Evolutionary conservation across 202 grass and related monocot genomes (phyloP).

Genomic region (Musa balbisiana): DNA sequence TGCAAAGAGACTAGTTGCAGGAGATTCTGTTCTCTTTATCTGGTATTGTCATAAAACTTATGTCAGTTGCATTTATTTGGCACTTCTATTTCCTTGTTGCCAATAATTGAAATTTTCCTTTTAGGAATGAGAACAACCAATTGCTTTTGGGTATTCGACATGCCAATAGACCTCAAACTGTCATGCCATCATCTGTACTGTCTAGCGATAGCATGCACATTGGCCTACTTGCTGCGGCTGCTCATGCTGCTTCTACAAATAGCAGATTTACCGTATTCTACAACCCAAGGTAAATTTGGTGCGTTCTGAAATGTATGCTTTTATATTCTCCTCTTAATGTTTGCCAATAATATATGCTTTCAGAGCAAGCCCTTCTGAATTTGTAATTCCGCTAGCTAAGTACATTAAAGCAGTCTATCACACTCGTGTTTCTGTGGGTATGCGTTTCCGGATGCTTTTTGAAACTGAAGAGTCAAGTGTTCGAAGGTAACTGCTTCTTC

Average conservation of each 20-base stretch:
- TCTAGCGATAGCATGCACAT: slow-evolving; percentile 24
- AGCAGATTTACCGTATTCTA: slow-evolving; percentile 21
- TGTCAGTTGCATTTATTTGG: background rate
- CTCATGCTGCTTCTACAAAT: slow-evolving; percentile 20
- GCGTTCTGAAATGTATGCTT: background rate
- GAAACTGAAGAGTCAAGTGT: slow-evolving; percentile 24
- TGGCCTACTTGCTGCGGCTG: slow-evolving; percentile 21
- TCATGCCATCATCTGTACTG: slow-evolving; percentile 21
- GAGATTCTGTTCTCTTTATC: slow-evolving; percentile 12
- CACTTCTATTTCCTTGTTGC: background rate
- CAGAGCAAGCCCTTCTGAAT: slow-evolving; percentile 24
- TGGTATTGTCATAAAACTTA: slow-evolving; percentile 4
- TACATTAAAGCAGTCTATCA: slow-evolving; percentile 23
- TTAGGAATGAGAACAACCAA: slow-evolving; percentile 23
- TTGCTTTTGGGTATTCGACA: slow-evolving; percentile 20
- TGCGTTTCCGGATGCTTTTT: slow-evolving; percentile 24
- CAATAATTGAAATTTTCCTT: background rate
- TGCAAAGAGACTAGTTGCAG: slow-evolving; percentile 8
- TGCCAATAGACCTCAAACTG: slow-evolving; percentile 17
- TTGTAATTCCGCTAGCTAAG: slow-evolving; percentile 18
- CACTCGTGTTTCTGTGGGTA: slow-evolving; percentile 24
- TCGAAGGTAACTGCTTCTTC: slow-evolving; percentile 12
- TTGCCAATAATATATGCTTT: background rate
- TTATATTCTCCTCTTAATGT: background rate
- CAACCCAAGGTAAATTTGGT: slow-evolving; percentile 12